These are phyloP conservation scores for Barbarea vulgaris DNA, from an alignment of 345 rosid species.

Conservation along the genomic window DNA sequence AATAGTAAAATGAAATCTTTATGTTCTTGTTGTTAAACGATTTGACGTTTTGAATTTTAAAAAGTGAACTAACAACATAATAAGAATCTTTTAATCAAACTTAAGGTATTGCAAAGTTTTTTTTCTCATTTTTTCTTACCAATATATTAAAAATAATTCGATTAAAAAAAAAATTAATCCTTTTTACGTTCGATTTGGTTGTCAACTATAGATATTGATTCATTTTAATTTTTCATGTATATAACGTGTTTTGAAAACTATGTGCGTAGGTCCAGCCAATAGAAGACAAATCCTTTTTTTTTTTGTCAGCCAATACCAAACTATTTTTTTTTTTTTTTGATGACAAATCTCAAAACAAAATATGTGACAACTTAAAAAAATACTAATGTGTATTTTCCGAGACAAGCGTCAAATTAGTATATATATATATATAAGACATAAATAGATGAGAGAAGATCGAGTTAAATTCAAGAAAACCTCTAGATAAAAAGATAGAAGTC, in stretches of 20 bases:
- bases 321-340: no score
- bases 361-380: no score
- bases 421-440: no score
- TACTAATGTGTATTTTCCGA: not conserved
- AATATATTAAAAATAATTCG: not conserved
- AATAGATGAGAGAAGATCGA: not conserved
- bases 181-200: not conserved
- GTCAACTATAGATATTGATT: not conserved
- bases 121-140: not conserved
- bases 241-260: not conserved
- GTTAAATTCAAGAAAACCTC: not conserved
- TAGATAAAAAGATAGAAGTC: not conserved
- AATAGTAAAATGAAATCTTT: not conserved
- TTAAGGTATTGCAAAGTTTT: not conserved
- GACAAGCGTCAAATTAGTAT: no score
- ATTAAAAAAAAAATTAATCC: no score
- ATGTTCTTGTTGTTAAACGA: not conserved
- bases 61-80: not conserved
- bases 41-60: not conserved
- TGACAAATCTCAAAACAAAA: not conserved
- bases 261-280: not conserved
- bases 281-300: not conserved
- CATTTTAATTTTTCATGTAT: not conserved
- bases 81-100: not conserved
- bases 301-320: no score